Percentiles rank a stretch among this genome's conserved stretches.
Evolutionary conservation across 768 basidiomycete species (phyloP).

Genomic region (Trametes cingulata): DNA sequence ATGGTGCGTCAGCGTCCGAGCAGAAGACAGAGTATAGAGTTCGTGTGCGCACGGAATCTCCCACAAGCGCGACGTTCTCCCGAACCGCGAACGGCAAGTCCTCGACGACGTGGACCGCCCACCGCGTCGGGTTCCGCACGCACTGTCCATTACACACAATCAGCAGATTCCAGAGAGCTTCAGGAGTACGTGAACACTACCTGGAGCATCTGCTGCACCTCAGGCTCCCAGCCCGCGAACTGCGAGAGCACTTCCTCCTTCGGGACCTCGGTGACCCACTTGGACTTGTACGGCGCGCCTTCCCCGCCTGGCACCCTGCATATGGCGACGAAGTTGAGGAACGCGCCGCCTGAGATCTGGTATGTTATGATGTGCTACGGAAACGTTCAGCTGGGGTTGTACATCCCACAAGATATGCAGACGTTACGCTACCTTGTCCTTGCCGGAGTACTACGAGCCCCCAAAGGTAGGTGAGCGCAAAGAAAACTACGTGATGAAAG

Average conservation of each 20-base stretch:
- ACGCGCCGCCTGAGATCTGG: constrained; percentile 21
- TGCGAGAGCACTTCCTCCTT: constrained; percentile 17
- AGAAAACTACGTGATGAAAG: background rate
- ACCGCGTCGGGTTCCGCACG: constrained; percentile 10
- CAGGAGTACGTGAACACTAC: constrained; percentile 3
- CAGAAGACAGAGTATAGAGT: background rate
- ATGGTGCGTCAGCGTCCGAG: background rate
- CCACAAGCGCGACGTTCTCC: constrained; percentile 29
- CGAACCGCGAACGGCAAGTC: constrained; percentile 21
- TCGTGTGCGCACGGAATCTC: constrained; percentile 25
- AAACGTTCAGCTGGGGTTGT: background rate
- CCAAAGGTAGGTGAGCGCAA: background rate
- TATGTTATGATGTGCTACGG: constrained; percentile 22
- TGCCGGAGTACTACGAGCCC: constrained; percentile 5
- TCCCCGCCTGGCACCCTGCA: constrained; percentile 13
- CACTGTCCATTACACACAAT: constrained; percentile 15
- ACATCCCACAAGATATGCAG: background rate
- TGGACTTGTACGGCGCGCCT: constrained; percentile 16
- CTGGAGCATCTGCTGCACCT: constrained; percentile 21
- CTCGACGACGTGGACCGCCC: constrained; percentile 29
- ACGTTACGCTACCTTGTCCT: background rate
- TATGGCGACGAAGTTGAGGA: constrained; percentile 22
- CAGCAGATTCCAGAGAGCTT: background rate
- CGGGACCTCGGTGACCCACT: constrained; percentile 23
- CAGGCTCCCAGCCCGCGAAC: constrained; percentile 24